A percentile compares a stretch with the other conserved stretches of the same genome.
Evolutionary conservation across 1,284 basidiomycete genomes (phyloP).

Genomic region (Ustilago tritici): DNA sequence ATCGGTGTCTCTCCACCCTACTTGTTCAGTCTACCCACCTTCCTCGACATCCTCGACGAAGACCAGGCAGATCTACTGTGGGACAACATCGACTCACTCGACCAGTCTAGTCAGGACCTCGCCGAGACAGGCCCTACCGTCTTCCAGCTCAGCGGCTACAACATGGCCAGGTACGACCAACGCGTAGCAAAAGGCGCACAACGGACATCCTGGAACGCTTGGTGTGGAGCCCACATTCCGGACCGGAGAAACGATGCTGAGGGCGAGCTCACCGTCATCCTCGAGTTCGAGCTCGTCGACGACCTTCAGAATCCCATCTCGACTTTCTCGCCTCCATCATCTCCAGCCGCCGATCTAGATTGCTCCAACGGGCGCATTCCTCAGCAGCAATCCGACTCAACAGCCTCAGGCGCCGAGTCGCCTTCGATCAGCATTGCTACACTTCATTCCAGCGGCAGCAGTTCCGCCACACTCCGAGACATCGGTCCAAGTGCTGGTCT

Average conservation of each 20-base stretch:
- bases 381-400: neutral
- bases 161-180: conserved; percentile 49
- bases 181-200: conserved; percentile 71
- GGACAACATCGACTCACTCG: conserved; percentile 81
- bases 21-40: conserved; percentile 82
- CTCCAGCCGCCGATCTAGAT: conserved; percentile 28
- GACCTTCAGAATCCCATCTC: conserved; percentile 80
- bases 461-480: conserved; percentile 23
- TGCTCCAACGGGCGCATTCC: conserved; percentile 54
- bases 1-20: conserved; percentile 82
- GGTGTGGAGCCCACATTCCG: conserved; percentile 80
- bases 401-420: conserved; percentile 18
- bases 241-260: conserved; percentile 38
- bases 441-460: conserved; percentile 43
- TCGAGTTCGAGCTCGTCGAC: conserved; percentile 85
- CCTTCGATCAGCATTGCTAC: conserved; percentile 46
- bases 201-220: conserved; percentile 80
- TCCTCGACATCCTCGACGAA: conserved; percentile 80
- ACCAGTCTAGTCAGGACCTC: conserved; percentile 73
- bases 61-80: conserved; percentile 80
- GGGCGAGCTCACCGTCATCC: conserved; percentile 60
- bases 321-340: conserved; percentile 44
- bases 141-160: conserved; percentile 80
- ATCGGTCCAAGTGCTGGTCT: conserved; percentile 30
- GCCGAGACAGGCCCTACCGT: conserved; percentile 70